Base-by-base conservation (phyloP, 371 early-diverging fungal genomes). In the Blakeslea trispora region DNA sequence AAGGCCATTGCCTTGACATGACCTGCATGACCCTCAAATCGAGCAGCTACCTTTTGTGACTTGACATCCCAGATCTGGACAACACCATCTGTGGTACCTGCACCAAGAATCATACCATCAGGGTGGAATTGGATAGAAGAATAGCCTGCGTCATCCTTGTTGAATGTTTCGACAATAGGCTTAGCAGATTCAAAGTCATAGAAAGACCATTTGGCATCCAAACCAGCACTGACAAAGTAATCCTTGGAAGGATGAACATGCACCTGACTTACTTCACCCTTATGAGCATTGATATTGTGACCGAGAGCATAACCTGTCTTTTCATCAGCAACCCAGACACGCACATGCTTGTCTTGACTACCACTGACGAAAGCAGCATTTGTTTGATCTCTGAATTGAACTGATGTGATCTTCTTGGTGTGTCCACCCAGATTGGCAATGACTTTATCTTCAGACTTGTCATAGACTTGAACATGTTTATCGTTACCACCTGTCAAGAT, bases 1-100 rank as follows among this genome's bases (percentile, higher is more conserved):
- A 97, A 95, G 7, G 89, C 71, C 59, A 94, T 64, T 9, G 87
- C 77, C 53, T 81, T 82, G 56, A 91, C 79, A 14, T 75, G 75
- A n/a, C 89, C 89, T 40, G 69, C 62, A 54, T 90, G 89, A n/a
- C 79, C 89, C 15, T 77, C 82, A 55, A 96, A 90, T 19, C 82
- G 77, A 11, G 89, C 85, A 35, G 90, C 91, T 34, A 84, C 74
- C 17, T 76, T 78, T 61, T 84, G 86, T 15, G 87, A 77, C 58
- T 89, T 91, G 54, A 93, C 80, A 72, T 95, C 95, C 90, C 95
- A 90, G 49, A 97, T 87, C 39, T 86, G 84, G 28, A 94, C 84
- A 35, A 70, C 65, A n/a, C 87, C 81, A 51, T 92, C 88, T 34
- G 67, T 52, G 0, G 90, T 88, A 54, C 93, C 95, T n/a, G 90